Base-by-base conservation (phyloP, 306 rosid genomes). In the Ziziphus jujuba region DNA sequence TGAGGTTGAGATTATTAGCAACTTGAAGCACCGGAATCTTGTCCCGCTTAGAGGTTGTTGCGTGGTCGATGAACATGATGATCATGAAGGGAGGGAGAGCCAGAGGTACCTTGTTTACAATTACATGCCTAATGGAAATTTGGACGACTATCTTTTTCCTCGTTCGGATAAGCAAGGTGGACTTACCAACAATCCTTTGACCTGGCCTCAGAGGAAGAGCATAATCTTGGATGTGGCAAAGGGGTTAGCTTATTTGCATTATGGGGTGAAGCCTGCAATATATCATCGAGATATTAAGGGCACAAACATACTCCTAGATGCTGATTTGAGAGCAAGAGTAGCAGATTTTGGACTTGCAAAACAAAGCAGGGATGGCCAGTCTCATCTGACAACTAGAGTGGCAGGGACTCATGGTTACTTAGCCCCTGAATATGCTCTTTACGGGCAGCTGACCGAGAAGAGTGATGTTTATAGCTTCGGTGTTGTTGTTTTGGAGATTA, bases 401-500 rank as follows among this genome's bases (percentile, higher is more conserved):
- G 99, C 99, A 9, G 99, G 99, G 54, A 90, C 99, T 67, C 99
- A 93, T 15, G 99, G 99, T 22, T 95, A 95, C 81, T 65, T 95
- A 20, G 97, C 97, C 44, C 99, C 99, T 0, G 99, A 90, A 65
- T 95, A 95, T 19, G 99, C 99, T 0, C 88, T 95, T 6, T 95
- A 95, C 20, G 99, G 99, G 59, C 99, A 95, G 66, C 80, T 95
- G 16, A 95, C 99, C 0, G 99, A 95, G 87, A 95, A 95, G 72
- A 95, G 99, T 48, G 99, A 95, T 72, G 97, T 95, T 57, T 95
- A 95, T 67, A 95, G 97, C 69, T 95, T 95, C n/a, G 99, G 99
- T 6, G 97, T 95, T 23, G 99, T 95, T 63, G 77, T 93, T 77
- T 77, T 93, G 81, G 99, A 93, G 91, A 84, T 93, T 31, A 88